Percentiles rank a stretch among this genome's conserved stretches.
phyloP scores from a whole-genome alignment of 2,329 filamentous ascomycete genomes.

The Penicillium sp. region DNA sequence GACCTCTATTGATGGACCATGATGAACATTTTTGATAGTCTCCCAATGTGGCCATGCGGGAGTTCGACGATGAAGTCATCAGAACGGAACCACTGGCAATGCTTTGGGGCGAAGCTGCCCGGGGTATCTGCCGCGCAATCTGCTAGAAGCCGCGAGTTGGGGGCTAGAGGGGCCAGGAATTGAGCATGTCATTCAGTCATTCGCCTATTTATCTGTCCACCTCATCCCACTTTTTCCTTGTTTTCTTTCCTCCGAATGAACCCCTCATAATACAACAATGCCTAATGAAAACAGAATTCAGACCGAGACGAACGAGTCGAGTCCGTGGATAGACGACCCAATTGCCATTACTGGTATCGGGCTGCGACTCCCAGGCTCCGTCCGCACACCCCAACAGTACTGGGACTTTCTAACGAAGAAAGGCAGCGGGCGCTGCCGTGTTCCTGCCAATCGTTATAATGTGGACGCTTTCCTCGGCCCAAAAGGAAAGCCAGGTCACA shows the following conservation, averaged over 20 bases:
- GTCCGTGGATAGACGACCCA: constrained; percentile 10
- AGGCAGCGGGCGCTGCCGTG: constrained; percentile 21
- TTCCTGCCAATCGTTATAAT: constrained; percentile 33
- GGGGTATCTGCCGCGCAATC: neutral
- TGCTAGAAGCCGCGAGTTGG: neutral
- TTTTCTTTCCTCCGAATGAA: neutral
- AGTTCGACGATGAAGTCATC: neutral
- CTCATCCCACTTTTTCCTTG: neutral
- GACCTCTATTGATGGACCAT: neutral
- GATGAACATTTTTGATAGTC: neutral
- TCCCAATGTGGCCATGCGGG: neutral
- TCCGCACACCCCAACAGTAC: constrained; percentile 24
- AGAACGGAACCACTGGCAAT: neutral
- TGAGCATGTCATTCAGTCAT: neutral
- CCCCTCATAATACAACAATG: neutral
- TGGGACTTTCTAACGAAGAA: constrained; percentile 30
- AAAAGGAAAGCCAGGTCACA: constrained; percentile 13
- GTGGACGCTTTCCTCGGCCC: constrained; percentile 29
- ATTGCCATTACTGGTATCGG: constrained; percentile 20
- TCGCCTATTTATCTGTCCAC: neutral
- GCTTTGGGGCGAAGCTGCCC: neutral
- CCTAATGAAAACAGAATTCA: neutral
- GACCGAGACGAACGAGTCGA: neutral
- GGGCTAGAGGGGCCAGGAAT: neutral
- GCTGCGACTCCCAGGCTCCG: constrained; percentile 27